Percentiles rank a stretch among this genome's conserved stretches.
These are phyloP conservation scores for Prunus kanzakura DNA, from an alignment of 306 rosid species.

Conservation along the genomic window DNA sequence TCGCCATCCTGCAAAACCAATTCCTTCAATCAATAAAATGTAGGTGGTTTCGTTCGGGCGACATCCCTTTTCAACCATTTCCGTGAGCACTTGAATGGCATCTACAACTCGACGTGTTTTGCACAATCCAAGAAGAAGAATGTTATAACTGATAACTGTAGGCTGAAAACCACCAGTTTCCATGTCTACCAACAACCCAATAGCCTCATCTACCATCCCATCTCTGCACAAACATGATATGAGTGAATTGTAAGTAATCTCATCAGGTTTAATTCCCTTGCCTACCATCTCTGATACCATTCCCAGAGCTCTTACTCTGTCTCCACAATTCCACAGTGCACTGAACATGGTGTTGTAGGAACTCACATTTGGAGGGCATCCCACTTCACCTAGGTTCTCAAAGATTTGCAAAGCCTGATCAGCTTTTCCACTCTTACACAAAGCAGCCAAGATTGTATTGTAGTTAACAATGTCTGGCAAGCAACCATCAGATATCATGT, in stretches of 20 bases:
- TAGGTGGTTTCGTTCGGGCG: constrained; percentile 72
- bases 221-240: constrained; percentile 87
- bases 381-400: constrained; percentile 61
- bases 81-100: constrained; percentile 62
- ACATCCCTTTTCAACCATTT: constrained; percentile 67
- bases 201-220: constrained; percentile 76
- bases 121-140: constrained; percentile 71
- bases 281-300: constrained; percentile 69
- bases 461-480: constrained; percentile 78
- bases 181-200: constrained; percentile 76
- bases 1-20: constrained; percentile 80
- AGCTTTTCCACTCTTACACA: constrained; percentile 68
- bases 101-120: constrained; percentile 52
- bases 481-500: constrained; percentile 76
- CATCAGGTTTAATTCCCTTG: constrained; percentile 62
- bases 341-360: constrained; percentile 83
- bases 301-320: constrained; percentile 56
- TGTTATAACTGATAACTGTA: constrained; percentile 66
- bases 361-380: constrained; percentile 78
- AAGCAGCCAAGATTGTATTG: constrained; percentile 66
- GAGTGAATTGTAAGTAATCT: constrained; percentile 71
- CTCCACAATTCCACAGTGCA: constrained; percentile 72
- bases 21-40: constrained; percentile 62
- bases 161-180: constrained; percentile 47
- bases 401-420: constrained; percentile 67